Conservation (phyloP, 177 flowering plant genomes). For the Vitis hybrid region DNA sequence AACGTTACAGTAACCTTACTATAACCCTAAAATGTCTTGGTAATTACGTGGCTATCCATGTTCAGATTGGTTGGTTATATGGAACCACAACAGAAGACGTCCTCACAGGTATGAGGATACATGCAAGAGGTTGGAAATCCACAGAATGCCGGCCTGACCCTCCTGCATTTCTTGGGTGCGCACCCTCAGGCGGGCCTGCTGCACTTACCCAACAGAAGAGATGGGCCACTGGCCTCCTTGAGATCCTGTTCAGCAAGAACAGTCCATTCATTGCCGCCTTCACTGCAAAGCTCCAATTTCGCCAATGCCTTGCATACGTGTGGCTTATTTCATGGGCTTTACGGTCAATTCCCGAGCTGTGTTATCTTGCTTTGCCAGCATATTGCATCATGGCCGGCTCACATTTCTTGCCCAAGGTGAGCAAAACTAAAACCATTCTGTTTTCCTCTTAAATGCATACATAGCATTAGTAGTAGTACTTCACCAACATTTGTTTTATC, state of each 20-base stretch:
- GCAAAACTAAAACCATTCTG: not conserved
- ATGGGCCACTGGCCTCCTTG: conserved; percentile 56
- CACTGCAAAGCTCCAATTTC: conserved; percentile 30
- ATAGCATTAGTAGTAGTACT: no score
- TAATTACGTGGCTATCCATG: no score
- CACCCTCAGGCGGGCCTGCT: conserved; percentile 30
- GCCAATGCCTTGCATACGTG: conserved; percentile 41
- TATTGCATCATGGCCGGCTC: conserved; percentile 46
- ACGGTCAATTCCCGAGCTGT: conserved; percentile 38
- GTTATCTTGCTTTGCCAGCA: conserved; percentile 46
- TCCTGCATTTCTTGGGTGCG: conserved; percentile 43
- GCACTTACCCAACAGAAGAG: conserved; percentile 44
- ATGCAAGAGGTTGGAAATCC: conserved; percentile 46
- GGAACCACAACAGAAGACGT: conserved; percentile 54
- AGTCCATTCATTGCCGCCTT: conserved; percentile 30
- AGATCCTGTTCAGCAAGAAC: conserved; percentile 34
- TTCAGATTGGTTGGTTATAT: conserved; percentile 56
- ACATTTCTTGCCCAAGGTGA: conserved; percentile 48
- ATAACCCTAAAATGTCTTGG: no score
- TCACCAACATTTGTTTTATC: no score
- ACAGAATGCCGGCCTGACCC: conserved; percentile 26
- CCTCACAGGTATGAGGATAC: conserved; percentile 44
- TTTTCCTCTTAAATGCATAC: no score
- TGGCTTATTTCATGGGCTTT: conserved; percentile 22
- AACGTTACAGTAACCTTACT: no score